Conservation (phyloP, 768 basidiomycete genomes). For the Tylopilus vinaceipallidus region DNA sequence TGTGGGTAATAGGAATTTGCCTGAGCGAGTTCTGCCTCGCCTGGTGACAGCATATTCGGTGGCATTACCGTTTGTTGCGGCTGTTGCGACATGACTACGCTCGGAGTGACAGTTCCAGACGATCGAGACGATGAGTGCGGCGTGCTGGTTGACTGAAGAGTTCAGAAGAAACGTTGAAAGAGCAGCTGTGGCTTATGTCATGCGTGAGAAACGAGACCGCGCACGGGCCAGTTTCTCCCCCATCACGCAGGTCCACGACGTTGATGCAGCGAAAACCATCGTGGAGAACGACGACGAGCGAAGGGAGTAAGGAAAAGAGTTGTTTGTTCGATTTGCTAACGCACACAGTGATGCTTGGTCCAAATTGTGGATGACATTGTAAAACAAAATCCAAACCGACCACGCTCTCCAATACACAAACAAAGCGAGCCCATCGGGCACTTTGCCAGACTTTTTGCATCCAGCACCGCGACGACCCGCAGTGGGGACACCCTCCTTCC, state of each 20-base stretch:
- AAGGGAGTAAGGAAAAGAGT: constrained; percentile 34
- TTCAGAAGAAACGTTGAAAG: constrained; percentile 32
- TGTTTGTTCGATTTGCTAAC: constrained; percentile 55
- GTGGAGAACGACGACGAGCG: constrained; percentile 29
- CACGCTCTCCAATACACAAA: constrained; percentile 42
- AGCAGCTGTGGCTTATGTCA: constrained; percentile 57
- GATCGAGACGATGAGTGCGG: constrained; percentile 10
- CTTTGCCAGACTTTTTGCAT: too few species aligned
- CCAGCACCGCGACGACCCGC: too few species aligned
- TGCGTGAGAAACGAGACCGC: constrained; percentile 40
- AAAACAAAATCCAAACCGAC: constrained; percentile 62
- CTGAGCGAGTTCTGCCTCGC: constrained; percentile 50
- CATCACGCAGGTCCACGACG: constrained; percentile 26
- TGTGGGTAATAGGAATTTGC: constrained; percentile 69
- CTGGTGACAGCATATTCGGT: constrained; percentile 58
- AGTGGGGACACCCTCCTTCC: background rate
- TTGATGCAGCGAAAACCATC: constrained; percentile 17
- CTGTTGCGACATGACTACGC: constrained; percentile 47
- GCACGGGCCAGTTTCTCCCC: constrained; percentile 53
- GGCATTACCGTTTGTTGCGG: constrained; percentile 55
- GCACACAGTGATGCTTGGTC: constrained; percentile 57
- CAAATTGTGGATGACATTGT: constrained; percentile 74
- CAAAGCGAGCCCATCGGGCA: constrained; percentile 22
- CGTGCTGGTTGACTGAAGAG: constrained; percentile 24
- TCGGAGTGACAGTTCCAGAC: constrained; percentile 7